Evolutionary conservation across 1,284 basidiomycete genomes (phyloP).

Genomic region (Leccinum fuscescens): DNA sequence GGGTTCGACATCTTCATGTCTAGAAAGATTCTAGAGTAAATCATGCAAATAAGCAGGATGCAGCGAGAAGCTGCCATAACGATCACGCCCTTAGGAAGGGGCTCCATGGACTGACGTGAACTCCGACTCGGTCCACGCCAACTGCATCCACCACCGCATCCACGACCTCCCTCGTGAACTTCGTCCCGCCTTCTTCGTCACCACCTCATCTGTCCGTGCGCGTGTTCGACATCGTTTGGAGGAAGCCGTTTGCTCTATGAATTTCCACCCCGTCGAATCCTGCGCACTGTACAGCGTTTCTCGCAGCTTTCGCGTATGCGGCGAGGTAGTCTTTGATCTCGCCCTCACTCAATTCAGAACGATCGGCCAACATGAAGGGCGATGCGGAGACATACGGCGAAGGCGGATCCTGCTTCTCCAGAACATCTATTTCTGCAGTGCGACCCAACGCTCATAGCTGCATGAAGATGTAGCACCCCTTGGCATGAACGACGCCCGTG

Average conservation of each 20-base stretch:
- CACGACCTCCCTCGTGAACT: too few species aligned
- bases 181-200: too few species aligned
- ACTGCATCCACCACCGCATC: too few species aligned
- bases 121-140: too few species aligned
- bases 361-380: background rate
- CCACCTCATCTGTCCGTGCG: too few species aligned
- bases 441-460: too few species aligned
- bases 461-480: constrained; percentile 34
- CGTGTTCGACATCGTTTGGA: too few species aligned
- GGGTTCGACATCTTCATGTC: constrained; percentile 35
- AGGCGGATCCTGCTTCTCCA: constrained; percentile 8
- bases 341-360: constrained; percentile 29
- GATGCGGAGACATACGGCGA: too few species aligned
- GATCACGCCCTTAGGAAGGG: too few species aligned
- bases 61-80: background rate
- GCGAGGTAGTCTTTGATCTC: constrained; percentile 15
- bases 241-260: too few species aligned
- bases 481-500: constrained; percentile 1
- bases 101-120: too few species aligned
- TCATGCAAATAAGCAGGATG: too few species aligned
- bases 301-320: background rate
- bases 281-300: constrained; percentile 20
- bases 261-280: background rate
- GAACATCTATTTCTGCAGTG: constrained; percentile 16
- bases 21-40: constrained; percentile 1